Conservation (phyloP, 2,329 filamentous ascomycete genomes). For the Fusarium sp. region DNA sequence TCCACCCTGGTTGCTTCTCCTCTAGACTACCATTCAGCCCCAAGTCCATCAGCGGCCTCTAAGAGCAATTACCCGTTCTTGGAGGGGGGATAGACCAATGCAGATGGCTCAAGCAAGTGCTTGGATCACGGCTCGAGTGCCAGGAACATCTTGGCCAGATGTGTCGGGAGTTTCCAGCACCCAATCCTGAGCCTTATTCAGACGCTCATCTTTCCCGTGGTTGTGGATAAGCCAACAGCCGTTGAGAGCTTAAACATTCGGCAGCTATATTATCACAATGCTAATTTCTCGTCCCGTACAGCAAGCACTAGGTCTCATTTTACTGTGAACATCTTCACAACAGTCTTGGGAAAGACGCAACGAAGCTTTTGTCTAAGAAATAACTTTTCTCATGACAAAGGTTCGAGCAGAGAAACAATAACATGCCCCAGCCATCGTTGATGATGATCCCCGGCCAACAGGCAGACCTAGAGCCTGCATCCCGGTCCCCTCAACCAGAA, state of each 20-base stretch:
- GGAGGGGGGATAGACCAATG: constrained; percentile 1
- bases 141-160: constrained; percentile 33
- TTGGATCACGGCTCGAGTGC: constrained; percentile 19
- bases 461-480: constrained; percentile 7
- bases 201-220: constrained; percentile 36
- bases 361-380: not conserved
- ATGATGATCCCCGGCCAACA: constrained; percentile 3
- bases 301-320: constrained; percentile 2
- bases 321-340: not conserved
- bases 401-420: constrained; percentile 10
- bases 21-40: constrained; percentile 6
- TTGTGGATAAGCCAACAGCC: constrained; percentile 34
- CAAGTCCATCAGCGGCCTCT: constrained; percentile 26
- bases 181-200: constrained; percentile 36
- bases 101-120: not conserved
- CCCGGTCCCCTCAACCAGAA: constrained; percentile 5
- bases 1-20: constrained; percentile 22
- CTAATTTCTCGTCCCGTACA: constrained; percentile 20
- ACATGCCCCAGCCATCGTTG: constrained; percentile 11
- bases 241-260: constrained; percentile 17
- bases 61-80: constrained; percentile 16
- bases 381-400: not conserved
- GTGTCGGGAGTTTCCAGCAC: constrained; percentile 17
- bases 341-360: not conserved
- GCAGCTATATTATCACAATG: constrained; percentile 30